Conservation (phyloP, 2,329 filamentous ascomycete genomes). For the Penicillium sp. region DNA sequence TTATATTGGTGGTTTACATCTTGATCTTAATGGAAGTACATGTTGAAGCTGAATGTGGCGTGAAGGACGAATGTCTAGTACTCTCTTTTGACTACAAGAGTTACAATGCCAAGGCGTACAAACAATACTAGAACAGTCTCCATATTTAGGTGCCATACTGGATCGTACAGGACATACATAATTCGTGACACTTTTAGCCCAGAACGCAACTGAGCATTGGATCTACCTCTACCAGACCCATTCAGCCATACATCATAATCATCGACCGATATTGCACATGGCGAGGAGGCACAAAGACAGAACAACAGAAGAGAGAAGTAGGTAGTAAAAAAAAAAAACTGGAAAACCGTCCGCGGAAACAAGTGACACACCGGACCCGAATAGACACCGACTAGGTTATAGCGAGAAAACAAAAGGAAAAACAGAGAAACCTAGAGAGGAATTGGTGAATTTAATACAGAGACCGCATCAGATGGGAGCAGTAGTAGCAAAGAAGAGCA, state of each 20-base stretch:
- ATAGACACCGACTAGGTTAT: slow-evolving; percentile 25
- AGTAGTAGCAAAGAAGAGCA: slow-evolving; percentile 33
- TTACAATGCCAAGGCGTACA: neutral
- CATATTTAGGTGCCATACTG: slow-evolving; percentile 3
- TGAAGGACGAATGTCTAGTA: neutral
- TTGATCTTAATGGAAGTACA: neutral
- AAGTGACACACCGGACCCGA: slow-evolving; percentile 23
- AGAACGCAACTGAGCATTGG: slow-evolving; percentile 20
- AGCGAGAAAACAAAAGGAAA: slow-evolving; percentile 20
- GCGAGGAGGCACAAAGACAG: slow-evolving; percentile 21
- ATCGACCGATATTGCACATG: slow-evolving; percentile 21
- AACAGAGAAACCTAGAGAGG: slow-evolving; percentile 24
- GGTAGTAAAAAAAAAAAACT: slow-evolving; percentile 18
- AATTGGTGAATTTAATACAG: slow-evolving; percentile 40
- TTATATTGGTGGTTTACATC: neutral
- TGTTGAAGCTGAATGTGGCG: neutral
- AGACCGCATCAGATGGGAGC: slow-evolving; percentile 22
- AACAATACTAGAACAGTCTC: neutral
- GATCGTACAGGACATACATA: slow-evolving; percentile 27
- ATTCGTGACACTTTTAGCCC: slow-evolving; percentile 29
- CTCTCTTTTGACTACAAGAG: neutral
- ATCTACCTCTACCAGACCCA: slow-evolving; percentile 24
- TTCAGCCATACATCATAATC: slow-evolving; percentile 21
- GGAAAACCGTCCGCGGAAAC: slow-evolving; percentile 22
- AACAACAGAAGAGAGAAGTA: slow-evolving; percentile 25